Conservation (phyloP, 2,329 filamentous ascomycete species). For the Aspergillus novofumigatus region DNA sequence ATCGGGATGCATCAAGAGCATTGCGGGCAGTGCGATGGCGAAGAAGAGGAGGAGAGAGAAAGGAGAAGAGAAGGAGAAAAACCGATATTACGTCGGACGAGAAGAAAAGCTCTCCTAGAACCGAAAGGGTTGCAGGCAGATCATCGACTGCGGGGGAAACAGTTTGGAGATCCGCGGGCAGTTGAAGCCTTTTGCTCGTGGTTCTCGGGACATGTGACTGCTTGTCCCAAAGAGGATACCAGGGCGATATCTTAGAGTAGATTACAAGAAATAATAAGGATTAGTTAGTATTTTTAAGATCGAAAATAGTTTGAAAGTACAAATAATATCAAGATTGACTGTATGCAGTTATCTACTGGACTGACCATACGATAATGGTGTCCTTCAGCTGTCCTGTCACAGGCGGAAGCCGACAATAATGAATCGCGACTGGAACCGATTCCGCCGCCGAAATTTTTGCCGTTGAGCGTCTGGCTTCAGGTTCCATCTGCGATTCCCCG, state of each 20-base stretch:
- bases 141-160: constrained; percentile 2
- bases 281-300: not conserved
- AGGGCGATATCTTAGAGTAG: not conserved
- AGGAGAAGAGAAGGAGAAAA: not conserved
- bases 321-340: not conserved
- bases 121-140: constrained; percentile 2
- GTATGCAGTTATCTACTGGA: not conserved
- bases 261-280: not conserved
- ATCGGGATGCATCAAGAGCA: constrained; percentile 28
- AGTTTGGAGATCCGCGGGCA: constrained; percentile 10
- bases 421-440: not conserved
- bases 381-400: too few species aligned
- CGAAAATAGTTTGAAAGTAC: not conserved
- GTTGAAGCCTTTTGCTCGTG: constrained; percentile 10
- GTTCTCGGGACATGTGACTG: constrained; percentile 16
- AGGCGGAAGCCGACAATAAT: not conserved
- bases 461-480: not conserved
- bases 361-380: not conserved
- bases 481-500: constrained; percentile 1
- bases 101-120: not conserved
- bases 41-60: constrained; percentile 5
- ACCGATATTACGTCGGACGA: not conserved
- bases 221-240: not conserved
- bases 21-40: constrained; percentile 22
- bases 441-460: constrained; percentile 19